Percentiles rank a stretch among this genome's conserved stretches.
Conservation (phyloP, 768 basidiomycete genomes). For the Cystobasidium tubakii region DNA sequence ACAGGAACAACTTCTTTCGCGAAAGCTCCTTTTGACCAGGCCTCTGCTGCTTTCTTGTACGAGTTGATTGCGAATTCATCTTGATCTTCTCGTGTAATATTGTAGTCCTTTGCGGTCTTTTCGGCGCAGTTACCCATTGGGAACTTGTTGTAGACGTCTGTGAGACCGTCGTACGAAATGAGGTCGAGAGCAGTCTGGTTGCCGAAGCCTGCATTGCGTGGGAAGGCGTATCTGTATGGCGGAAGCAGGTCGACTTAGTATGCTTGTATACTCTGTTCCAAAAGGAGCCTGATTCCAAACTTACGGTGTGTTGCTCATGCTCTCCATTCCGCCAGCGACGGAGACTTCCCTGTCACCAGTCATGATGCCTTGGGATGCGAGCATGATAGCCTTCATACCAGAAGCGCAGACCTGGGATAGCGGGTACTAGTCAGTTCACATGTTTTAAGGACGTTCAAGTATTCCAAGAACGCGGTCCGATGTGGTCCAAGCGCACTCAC, state of each 20-base stretch:
- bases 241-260: too few relatives aligned
- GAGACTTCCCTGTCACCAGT: constrained; percentile 78
- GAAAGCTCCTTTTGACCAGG: constrained; percentile 82
- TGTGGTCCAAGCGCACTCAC: constrained; percentile 29
- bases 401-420: constrained; percentile 72
- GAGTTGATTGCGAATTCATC: constrained; percentile 91
- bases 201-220: constrained; percentile 61
- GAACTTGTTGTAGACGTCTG: constrained; percentile 88
- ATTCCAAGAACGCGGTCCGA: too few relatives aligned
- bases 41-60: constrained; percentile 83
- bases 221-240: constrained; percentile 50
- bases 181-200: constrained; percentile 83
- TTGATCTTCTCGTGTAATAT: constrained; percentile 76
- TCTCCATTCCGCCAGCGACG: constrained; percentile 96
- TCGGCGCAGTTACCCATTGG: constrained; percentile 95
- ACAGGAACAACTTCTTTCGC: constrained; percentile 82
- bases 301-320: constrained; percentile 97
- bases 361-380: constrained; percentile 84
- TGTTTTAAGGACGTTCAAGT: too few relatives aligned
- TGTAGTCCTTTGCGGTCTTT: constrained; percentile 68
- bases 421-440: too few relatives aligned
- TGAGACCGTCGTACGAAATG: constrained; percentile 83
- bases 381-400: constrained; percentile 89
- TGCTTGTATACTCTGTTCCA: too few relatives aligned
- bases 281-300: constrained; percentile 50